These are phyloP conservation scores for Amanita rimosa DNA, from an alignment of 768 basidiomycete genomes.

Conservation along the genomic window DNA sequence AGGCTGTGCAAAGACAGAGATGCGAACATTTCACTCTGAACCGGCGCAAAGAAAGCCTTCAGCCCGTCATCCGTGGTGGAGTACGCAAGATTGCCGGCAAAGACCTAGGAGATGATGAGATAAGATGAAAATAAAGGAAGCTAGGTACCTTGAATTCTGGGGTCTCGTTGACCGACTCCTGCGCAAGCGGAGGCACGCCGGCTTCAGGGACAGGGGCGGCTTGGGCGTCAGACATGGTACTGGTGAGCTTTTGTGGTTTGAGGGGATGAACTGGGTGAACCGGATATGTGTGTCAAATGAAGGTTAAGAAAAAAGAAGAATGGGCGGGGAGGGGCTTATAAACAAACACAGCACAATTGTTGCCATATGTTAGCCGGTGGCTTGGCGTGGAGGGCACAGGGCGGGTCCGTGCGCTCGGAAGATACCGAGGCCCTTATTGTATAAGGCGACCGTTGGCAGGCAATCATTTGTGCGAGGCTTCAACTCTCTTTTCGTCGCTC, in stretches of 20 bases:
- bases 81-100: constrained; percentile 94
- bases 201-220: constrained; percentile 75
- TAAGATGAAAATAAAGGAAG: constrained; percentile 6
- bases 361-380: constrained; percentile 14
- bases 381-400: constrained; percentile 9
- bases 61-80: constrained; percentile 90
- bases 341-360: constrained; percentile 24
- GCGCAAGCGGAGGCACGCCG: constrained; percentile 74
- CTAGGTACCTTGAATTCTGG: constrained; percentile 67
- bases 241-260: constrained; percentile 36
- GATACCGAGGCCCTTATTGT: neutral
- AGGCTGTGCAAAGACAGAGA: constrained; percentile 15
- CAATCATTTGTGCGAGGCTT: neutral
- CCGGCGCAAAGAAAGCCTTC: constrained; percentile 86
- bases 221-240: constrained; percentile 85
- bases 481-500: constrained; percentile 11
- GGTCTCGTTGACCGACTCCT: constrained; percentile 60
- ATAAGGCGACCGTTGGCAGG: neutral
- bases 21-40: constrained; percentile 79
- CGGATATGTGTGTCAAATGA: constrained; percentile 79
- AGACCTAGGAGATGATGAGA: constrained; percentile 45
- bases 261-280: constrained; percentile 67
- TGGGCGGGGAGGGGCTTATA: constrained; percentile 17
- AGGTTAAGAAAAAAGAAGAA: constrained; percentile 52
- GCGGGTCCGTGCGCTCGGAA: constrained; percentile 9